Evolutionary conservation across 1,284 basidiomycete species (phyloP).

Genomic region (Moesziomyces globuligerus): DNA sequence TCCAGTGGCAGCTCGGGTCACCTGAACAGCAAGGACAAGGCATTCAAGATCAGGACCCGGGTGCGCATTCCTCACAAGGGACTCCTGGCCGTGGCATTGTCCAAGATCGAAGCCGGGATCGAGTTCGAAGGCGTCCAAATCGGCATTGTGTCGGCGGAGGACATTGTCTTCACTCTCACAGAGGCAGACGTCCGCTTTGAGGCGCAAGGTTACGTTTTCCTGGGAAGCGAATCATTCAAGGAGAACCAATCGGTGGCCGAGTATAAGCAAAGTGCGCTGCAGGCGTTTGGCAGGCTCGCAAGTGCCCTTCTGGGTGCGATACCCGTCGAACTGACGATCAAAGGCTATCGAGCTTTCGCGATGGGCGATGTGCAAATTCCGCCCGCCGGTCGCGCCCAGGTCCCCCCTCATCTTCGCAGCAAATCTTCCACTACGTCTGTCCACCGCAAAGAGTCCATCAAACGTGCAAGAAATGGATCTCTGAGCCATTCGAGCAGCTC

Average conservation of each 20-base stretch:
- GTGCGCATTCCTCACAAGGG: constrained; percentile 38
- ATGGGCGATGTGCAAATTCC: constrained; percentile 34
- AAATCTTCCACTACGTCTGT: constrained; percentile 15
- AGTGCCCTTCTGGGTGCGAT: constrained; percentile 16
- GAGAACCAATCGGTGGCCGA: constrained; percentile 22
- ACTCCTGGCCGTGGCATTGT: constrained; percentile 24
- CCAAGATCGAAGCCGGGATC: constrained; percentile 45
- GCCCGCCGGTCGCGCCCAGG: constrained; percentile 14
- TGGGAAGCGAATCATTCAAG: constrained; percentile 35
- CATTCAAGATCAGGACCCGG: constrained; percentile 32
- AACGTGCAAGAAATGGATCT: constrained; percentile 9
- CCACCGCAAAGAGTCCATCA: constrained; percentile 5
- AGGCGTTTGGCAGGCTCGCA: constrained; percentile 29
- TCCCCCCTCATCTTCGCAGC: constrained; percentile 30
- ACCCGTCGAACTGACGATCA: constrained; percentile 23
- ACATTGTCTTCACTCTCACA: constrained; percentile 39
- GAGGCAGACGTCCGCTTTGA: constrained; percentile 33
- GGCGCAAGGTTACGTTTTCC: constrained; percentile 35
- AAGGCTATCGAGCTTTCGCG: constrained; percentile 40
- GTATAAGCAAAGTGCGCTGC: constrained; percentile 19
- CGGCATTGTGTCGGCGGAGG: constrained; percentile 40
- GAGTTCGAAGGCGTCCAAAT: constrained; percentile 42
- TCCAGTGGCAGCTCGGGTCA: constrained; percentile 30
- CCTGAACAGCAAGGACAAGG: constrained; percentile 18
- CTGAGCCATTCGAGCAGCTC: constrained; percentile 20